Percentiles rank a stretch among this genome's conserved stretches.
phyloP scores from a whole-genome alignment of 495 filamentous ascomycete genomes.

The Aspergillus baeticus region DNA sequence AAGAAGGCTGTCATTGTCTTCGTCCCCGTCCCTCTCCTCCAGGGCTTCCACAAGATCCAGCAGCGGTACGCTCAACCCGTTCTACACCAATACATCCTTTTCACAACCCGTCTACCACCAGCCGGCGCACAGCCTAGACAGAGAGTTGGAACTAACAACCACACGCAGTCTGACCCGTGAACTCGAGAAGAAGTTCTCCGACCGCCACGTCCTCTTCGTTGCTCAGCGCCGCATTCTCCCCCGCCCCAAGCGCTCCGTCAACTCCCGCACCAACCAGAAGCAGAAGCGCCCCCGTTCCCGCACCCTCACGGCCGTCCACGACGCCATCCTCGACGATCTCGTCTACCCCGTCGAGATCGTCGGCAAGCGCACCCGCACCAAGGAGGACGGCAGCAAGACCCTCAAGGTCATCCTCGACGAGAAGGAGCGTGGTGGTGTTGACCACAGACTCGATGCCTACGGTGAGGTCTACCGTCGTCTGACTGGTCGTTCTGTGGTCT shows the following conservation, averaged over 20 bases:
- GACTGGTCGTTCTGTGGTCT: conserved; percentile 89
- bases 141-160: conserved; percentile 12
- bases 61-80: conserved; percentile 73
- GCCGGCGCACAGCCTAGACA: background rate
- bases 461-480: conserved; percentile 96
- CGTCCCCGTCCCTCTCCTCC: conserved; percentile 96
- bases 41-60: conserved; percentile 96
- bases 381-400: conserved; percentile 95
- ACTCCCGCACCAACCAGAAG: conserved; percentile 86
- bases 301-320: conserved; percentile 96
- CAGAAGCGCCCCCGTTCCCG: conserved; percentile 98
- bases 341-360: conserved; percentile 99
- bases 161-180: conserved; percentile 91
- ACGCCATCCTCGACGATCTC: conserved; percentile 90
- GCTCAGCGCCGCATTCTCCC: conserved; percentile 98
- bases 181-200: conserved; percentile 99
- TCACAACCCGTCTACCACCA: background rate
- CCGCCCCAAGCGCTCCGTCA: conserved; percentile 92
- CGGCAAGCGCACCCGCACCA: conserved; percentile 93
- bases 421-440: conserved; percentile 98
- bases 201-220: conserved; percentile 98
- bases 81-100: background rate
- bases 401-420: conserved; percentile 98
- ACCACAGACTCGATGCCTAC: conserved; percentile 98
- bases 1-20: conserved; percentile 99